Percentiles rank a stretch among this genome's conserved stretches.
Conservation (phyloP, 768 basidiomycete species). For the Agrocybe praecox region DNA sequence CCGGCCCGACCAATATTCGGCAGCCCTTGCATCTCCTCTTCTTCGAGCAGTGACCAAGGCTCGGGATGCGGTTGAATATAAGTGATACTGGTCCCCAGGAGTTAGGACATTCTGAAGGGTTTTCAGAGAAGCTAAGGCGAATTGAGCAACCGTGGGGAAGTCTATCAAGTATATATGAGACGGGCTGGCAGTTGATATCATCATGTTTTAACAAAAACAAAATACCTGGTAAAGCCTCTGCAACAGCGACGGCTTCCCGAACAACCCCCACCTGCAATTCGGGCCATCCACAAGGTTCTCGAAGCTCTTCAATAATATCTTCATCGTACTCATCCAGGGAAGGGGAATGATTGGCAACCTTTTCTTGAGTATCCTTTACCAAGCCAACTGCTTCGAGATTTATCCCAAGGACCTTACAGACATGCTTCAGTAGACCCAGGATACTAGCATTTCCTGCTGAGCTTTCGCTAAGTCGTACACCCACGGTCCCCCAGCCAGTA, state of each 20-base stretch:
- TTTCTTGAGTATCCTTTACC: constrained; percentile 27
- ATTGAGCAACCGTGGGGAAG: constrained; percentile 81
- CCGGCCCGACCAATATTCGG: constrained; percentile 88
- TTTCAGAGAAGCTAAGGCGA: constrained; percentile 86
- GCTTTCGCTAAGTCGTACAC: constrained; percentile 72
- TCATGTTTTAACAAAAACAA: not conserved
- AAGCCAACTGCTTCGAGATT: constrained; percentile 73
- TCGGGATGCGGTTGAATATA: constrained; percentile 71
- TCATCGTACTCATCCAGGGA: constrained; percentile 36
- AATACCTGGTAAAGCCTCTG: constrained; percentile 86
- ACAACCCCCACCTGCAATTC: constrained; percentile 94
- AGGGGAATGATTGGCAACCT: constrained; percentile 8
- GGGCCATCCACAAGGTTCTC: constrained; percentile 85
- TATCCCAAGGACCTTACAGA: constrained; percentile 82
- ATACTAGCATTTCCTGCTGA: constrained; percentile 82
- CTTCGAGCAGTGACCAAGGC: constrained; percentile 76
- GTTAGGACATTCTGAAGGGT: constrained; percentile 69
- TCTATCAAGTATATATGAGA: constrained; percentile 47
- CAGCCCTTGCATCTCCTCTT: constrained; percentile 67
- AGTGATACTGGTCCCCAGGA: constrained; percentile 76
- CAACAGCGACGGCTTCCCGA: constrained; percentile 88
- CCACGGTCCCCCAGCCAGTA: constrained; percentile 57
- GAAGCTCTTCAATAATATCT: constrained; percentile 41
- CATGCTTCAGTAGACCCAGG: constrained; percentile 70
- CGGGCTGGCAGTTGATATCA: not conserved